These are phyloP conservation scores for Coemansia sp. DNA, from an alignment of 192 early-diverging fungal species.

Conservation along the genomic window DNA sequence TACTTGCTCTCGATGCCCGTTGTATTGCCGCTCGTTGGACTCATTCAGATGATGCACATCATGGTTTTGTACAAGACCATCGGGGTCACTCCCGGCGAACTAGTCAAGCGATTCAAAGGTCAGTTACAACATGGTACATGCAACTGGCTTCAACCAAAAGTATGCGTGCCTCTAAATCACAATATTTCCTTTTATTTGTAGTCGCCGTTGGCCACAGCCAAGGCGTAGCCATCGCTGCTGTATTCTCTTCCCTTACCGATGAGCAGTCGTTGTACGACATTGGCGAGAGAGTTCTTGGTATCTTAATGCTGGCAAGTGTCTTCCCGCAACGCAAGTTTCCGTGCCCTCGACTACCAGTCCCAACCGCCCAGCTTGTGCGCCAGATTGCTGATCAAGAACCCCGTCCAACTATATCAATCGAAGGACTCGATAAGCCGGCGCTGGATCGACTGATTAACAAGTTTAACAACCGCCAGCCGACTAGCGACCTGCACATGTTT, in stretches of 20 bases:
- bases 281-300: constrained; percentile 75
- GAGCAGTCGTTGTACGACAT: constrained; percentile 77
- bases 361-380: neutral
- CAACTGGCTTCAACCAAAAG: too few relatives aligned
- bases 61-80: constrained; percentile 68
- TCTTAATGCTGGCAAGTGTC: constrained; percentile 83
- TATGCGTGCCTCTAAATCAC: neutral
- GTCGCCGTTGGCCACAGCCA: constrained; percentile 82
- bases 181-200: constrained; percentile 7
- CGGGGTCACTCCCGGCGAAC: constrained; percentile 53
- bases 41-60: constrained; percentile 85
- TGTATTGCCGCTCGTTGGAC: constrained; percentile 79
- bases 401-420: constrained; percentile 18
- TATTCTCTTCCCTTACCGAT: constrained; percentile 76
- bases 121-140: neutral
- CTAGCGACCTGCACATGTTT: constrained; percentile 3
- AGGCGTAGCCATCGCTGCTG: constrained; percentile 84
- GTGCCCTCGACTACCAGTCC: neutral
- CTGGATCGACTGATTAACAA: constrained; percentile 8
- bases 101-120: constrained; percentile 32
- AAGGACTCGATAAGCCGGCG: constrained; percentile 3
- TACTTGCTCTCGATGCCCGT: constrained; percentile 73
- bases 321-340: constrained; percentile 66
- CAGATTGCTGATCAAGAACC: neutral
- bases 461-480: constrained; percentile 15